phyloP scores from a whole-genome alignment of 1,284 basidiomycete species.

The Trichosporon ovoides region DNA sequence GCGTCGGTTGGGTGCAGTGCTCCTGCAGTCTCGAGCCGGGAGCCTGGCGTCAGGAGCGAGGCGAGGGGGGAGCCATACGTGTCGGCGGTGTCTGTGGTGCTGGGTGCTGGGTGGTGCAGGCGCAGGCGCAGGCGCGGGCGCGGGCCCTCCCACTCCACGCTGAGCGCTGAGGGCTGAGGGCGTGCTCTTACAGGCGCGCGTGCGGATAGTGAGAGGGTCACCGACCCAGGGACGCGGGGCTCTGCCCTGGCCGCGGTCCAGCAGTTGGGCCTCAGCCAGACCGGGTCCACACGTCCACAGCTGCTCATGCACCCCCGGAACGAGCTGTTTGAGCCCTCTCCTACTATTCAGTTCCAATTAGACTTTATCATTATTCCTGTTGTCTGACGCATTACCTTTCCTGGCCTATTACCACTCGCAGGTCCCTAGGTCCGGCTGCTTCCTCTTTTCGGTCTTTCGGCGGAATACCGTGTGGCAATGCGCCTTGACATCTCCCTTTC shows the following conservation, averaged over 20 bases:
- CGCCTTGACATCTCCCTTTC: not conserved
- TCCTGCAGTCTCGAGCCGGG: not conserved
- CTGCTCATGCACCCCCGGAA: too few relatives aligned
- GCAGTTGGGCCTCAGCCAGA: too few relatives aligned
- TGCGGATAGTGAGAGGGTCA: conserved; percentile 4
- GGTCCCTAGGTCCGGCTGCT: too few relatives aligned
- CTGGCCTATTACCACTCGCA: too few relatives aligned
- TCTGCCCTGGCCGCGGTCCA: not conserved
- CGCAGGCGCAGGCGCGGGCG: not conserved
- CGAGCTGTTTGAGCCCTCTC: too few relatives aligned
- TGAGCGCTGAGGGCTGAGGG: too few relatives aligned
- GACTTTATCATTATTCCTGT: too few relatives aligned
- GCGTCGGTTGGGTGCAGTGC: not conserved
- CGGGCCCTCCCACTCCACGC: not conserved
- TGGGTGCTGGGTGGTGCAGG: not conserved
- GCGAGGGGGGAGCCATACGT: not conserved
- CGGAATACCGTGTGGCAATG: conserved; percentile 2
- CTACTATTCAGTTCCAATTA: too few relatives aligned
- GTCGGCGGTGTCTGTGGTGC: not conserved
- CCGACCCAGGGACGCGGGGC: not conserved
- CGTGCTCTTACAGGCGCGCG: not conserved
- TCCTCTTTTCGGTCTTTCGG: not conserved
- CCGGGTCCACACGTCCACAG: too few relatives aligned
- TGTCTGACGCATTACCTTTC: too few relatives aligned
- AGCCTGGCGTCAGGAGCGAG: not conserved